phyloP scores from a whole-genome alignment of 2,329 filamentous ascomycete genomes.

The Fusarium beomiforme region DNA sequence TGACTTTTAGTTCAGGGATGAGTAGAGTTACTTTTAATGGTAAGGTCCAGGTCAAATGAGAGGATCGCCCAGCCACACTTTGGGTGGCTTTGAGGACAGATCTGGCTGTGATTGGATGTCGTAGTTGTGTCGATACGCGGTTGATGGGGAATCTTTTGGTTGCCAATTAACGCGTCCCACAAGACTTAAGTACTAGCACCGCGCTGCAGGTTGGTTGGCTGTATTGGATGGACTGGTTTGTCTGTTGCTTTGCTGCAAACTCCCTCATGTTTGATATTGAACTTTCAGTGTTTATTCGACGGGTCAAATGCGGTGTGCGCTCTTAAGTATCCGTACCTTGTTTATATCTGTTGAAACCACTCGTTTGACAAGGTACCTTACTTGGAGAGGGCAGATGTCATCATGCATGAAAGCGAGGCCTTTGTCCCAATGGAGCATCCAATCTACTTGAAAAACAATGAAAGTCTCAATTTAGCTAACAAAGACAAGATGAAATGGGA shows the following conservation, averaged over 20 bases:
- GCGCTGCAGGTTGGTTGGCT: not conserved
- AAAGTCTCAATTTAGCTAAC: no score
- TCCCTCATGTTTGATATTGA: not conserved
- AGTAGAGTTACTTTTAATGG: slow-evolving; percentile 31
- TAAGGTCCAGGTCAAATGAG: slow-evolving; percentile 24
- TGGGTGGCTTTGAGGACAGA: slow-evolving; percentile 20
- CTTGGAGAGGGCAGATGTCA: slow-evolving; percentile 11
- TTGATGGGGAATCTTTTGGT: slow-evolving; percentile 19
- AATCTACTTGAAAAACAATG: not conserved
- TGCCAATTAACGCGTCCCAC: slow-evolving; percentile 36
- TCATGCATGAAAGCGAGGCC: slow-evolving; percentile 27
- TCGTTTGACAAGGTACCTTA: not conserved
- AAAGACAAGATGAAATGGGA: not conserved
- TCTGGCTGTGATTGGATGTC: slow-evolving; percentile 23
- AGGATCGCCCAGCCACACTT: slow-evolving; percentile 34
- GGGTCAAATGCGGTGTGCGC: not conserved
- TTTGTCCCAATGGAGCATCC: slow-evolving; percentile 16
- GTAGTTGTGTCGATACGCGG: slow-evolving; percentile 24
- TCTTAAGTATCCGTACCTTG: not conserved
- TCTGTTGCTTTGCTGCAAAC: slow-evolving; percentile 11
- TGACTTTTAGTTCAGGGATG: slow-evolving; percentile 45
- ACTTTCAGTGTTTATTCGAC: not conserved
- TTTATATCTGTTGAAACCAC: not conserved
- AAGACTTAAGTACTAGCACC: not conserved
- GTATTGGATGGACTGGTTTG: not conserved